Percentiles rank a stretch among this genome's conserved stretches.
Conservation (phyloP, 1,284 basidiomycete genomes). For the Blastosporella zonata region DNA sequence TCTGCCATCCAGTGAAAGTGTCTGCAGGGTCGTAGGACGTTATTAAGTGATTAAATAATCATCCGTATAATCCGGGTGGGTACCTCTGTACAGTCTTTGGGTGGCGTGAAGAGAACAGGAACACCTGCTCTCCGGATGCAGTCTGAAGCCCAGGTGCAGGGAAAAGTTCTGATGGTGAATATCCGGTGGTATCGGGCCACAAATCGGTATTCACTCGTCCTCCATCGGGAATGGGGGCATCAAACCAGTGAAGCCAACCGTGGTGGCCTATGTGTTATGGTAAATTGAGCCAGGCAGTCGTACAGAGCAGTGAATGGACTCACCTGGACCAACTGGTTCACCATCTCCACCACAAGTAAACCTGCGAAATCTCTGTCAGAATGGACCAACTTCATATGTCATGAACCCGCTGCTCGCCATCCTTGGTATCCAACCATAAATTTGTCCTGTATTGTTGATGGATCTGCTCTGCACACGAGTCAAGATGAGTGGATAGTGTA, state of each 20-base stretch:
- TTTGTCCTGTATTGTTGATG: constrained; percentile 64
- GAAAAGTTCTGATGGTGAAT: constrained; percentile 66
- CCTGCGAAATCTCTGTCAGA: constrained; percentile 34
- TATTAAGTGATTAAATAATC: neutral
- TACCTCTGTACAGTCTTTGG: constrained; percentile 64
- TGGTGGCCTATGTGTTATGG: constrained; percentile 49
- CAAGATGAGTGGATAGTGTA: neutral
- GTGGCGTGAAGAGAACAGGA: constrained; percentile 74
- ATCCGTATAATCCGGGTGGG: neutral
- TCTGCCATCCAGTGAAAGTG: constrained; percentile 83
- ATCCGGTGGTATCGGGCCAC: constrained; percentile 73
- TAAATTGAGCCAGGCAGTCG: neutral
- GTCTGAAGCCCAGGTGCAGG: constrained; percentile 62
- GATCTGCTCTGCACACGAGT: constrained; percentile 37
- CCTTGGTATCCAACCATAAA: constrained; percentile 82
- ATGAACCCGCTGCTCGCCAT: constrained; percentile 48
- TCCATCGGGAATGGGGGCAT: constrained; percentile 58
- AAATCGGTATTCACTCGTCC: constrained; percentile 68
- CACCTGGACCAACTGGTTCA: constrained; percentile 57
- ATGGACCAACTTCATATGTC: neutral
- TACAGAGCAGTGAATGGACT: constrained; percentile 10
- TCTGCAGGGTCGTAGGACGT: constrained; percentile 27
- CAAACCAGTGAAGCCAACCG: constrained; percentile 83
- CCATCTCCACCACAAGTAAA: constrained; percentile 72
- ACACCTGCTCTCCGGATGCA: constrained; percentile 51